Conservation (phyloP, 2,329 filamentous ascomycete species). For the Fusarium musae region DNA sequence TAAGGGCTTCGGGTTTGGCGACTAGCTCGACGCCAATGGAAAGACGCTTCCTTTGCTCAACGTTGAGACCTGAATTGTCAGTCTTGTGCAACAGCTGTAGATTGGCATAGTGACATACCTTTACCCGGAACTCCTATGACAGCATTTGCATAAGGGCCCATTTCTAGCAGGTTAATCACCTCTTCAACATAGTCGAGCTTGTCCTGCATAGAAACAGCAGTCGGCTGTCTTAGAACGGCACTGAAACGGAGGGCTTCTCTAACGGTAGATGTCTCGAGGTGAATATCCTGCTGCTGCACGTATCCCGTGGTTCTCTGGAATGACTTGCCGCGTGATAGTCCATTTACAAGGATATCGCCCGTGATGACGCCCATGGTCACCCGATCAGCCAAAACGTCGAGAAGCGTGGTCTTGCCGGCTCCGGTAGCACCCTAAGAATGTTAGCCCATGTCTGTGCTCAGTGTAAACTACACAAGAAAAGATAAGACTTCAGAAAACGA, state of each 20-base stretch:
- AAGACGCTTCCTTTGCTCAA: slow-evolving; percentile 67
- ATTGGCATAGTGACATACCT: slow-evolving; percentile 31
- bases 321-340: slow-evolving; percentile 72
- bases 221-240: slow-evolving; percentile 82
- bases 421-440: slow-evolving; percentile 67
- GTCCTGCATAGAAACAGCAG: slow-evolving; percentile 69
- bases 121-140: slow-evolving; percentile 68
- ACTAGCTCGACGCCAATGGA: slow-evolving; percentile 67
- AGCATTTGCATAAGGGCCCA: slow-evolving; percentile 70
- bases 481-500: background rate
- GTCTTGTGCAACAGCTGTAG: fast-evolving
- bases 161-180: slow-evolving; percentile 69
- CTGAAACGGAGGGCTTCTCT: slow-evolving; percentile 85
- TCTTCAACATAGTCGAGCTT: slow-evolving; percentile 87
- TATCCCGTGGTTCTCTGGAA: slow-evolving; percentile 91
- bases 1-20: slow-evolving; percentile 62
- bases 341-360: slow-evolving; percentile 76
- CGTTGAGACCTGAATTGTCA: slow-evolving; percentile 55
- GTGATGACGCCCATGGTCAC: slow-evolving; percentile 87
- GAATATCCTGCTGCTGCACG: slow-evolving; percentile 88
- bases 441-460: background rate
- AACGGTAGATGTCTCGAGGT: slow-evolving; percentile 81
- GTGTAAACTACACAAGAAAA: slow-evolving; percentile 53
- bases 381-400: slow-evolving; percentile 83
- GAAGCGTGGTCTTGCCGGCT: slow-evolving; percentile 86